Conservation (phyloP, 176 grass and related monocot genomes). For the Rhipidocladum racemiflorum region DNA sequence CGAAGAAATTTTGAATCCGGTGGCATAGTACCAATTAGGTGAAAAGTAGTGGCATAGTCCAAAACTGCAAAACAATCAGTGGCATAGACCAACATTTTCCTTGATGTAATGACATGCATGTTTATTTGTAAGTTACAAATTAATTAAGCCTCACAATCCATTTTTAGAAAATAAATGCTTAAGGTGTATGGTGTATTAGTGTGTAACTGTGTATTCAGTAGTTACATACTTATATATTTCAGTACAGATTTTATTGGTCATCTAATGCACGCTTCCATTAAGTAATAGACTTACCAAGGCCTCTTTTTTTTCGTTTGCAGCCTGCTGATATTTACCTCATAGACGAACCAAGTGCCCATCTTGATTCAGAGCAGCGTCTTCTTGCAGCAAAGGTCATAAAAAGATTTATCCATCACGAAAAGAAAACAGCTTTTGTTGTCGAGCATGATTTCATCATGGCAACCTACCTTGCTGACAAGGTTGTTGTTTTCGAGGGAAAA, state of each 20-base stretch:
- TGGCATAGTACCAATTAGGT: too few relatives aligned
- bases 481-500: conserved; percentile 61
- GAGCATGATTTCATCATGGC: conserved; percentile 88
- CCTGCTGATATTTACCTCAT: conserved; percentile 77
- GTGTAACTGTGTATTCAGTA: not conserved
- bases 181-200: not conserved
- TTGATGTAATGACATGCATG: not conserved
- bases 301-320: conserved; percentile 26
- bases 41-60: too few relatives aligned
- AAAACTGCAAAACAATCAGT: too few relatives aligned
- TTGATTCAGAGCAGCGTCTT: conserved; percentile 81
- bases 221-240: not conserved
- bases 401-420: conserved; percentile 69
- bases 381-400: conserved; percentile 66
- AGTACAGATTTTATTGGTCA: not conserved
- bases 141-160: not conserved
- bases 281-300: not conserved
- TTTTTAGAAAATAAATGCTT: not conserved
- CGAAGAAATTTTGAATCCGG: too few relatives aligned
- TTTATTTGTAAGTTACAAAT: not conserved
- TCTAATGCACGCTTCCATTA: not conserved
- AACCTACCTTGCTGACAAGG: conserved; percentile 61
- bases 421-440: conserved; percentile 71
- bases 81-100: too few relatives aligned
- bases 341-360: conserved; percentile 76